These are phyloP conservation scores for Periconia sp. DNA, from an alignment of 2,329 filamentous ascomycete genomes.

Conservation along the genomic window DNA sequence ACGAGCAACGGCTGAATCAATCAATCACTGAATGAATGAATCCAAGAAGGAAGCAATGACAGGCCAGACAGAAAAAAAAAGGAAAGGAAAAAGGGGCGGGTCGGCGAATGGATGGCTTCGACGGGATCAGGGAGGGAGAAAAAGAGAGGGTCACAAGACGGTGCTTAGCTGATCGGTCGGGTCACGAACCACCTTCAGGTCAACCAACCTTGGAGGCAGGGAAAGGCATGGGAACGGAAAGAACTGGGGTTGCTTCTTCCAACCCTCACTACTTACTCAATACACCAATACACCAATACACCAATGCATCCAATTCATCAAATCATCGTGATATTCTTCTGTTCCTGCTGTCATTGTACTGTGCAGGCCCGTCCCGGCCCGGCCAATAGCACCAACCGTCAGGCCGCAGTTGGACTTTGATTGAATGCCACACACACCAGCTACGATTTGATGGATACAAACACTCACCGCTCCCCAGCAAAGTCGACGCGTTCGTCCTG, in stretches of 20 bases:
- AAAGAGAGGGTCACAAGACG: constrained; percentile 38
- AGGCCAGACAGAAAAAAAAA: no score
- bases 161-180: not conserved
- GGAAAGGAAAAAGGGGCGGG: not conserved
- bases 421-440: constrained; percentile 40
- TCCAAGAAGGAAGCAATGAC: no score
- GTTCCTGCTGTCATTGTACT: no score
- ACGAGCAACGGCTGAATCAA: no score
- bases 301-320: no score
- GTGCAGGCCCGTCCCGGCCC: constrained; percentile 1
- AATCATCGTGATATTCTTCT: no score
- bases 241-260: not conserved
- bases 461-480: constrained; percentile 18
- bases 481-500: constrained; percentile 20
- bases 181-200: no score
- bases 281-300: no score
- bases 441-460: no score
- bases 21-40: no score
- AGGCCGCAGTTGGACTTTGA: constrained; percentile 30
- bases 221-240: no score
- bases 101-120: constrained; percentile 10
- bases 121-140: constrained; percentile 27
- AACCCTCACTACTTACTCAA: constrained; percentile 8
- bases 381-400: constrained; percentile 25
- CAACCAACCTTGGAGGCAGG: no score